Percentiles rank a stretch among this genome's conserved stretches.
phyloP scores from a whole-genome alignment of 306 rosid species.

The Coriaria nepalensis region DNA sequence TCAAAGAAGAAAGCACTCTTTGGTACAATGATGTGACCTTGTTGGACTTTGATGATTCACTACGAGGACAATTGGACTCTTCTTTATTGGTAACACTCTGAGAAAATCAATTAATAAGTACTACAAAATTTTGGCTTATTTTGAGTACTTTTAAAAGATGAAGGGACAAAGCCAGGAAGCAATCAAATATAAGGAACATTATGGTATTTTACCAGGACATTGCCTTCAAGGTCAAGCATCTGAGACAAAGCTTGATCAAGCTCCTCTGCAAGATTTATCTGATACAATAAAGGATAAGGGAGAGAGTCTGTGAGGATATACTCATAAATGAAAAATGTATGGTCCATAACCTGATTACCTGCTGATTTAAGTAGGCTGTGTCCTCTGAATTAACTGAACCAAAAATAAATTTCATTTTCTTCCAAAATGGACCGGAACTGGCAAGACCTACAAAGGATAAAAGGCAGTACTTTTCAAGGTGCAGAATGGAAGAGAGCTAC shows the following conservation, averaged over 20 bases:
- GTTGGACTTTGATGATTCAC: slow-evolving; percentile 20
- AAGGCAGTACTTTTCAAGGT: slow-evolving; percentile 17
- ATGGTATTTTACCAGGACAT: slow-evolving; percentile 36
- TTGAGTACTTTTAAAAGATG: too few relatives aligned
- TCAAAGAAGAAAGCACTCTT: slow-evolving; percentile 76
- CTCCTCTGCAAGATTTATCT: slow-evolving; percentile 56
- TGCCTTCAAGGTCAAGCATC: slow-evolving; percentile 37
- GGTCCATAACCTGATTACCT: slow-evolving; percentile 36
- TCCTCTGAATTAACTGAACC: slow-evolving; percentile 51
- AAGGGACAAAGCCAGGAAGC: too few relatives aligned
- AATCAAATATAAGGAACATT: not conserved
- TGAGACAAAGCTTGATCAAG: slow-evolving; percentile 47
- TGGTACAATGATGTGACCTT: slow-evolving; percentile 64
- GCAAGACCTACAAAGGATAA: slow-evolving; percentile 42
- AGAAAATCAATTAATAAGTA: not conserved
- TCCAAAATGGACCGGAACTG: slow-evolving; percentile 70
- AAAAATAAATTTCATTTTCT: slow-evolving; percentile 58
- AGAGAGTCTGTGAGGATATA: slow-evolving; percentile 16
- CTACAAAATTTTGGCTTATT: too few relatives aligned
- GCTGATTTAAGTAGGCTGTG: slow-evolving; percentile 55
- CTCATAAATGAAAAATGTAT: slow-evolving; percentile 8
- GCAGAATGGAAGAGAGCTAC: slow-evolving; percentile 1
- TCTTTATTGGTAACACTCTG: slow-evolving; percentile 1
- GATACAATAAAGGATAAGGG: slow-evolving; percentile 21
- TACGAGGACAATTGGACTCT: too few relatives aligned